These are phyloP conservation scores for Ramaria rubella DNA, from an alignment of 768 basidiomycete genomes.

Conservation along the genomic window DNA sequence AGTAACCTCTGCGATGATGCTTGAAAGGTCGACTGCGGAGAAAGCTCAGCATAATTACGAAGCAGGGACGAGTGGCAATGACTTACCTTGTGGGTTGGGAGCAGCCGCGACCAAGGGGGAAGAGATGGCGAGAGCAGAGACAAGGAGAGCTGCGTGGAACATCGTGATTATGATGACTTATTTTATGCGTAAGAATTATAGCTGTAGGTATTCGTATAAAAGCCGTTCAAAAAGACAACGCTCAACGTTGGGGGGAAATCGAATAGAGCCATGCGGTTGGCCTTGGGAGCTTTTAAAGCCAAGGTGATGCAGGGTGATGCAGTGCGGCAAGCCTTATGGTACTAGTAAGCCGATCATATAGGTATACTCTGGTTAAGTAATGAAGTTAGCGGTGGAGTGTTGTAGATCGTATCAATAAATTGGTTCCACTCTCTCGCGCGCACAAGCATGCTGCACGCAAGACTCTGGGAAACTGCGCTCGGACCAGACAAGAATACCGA, in stretches of 20 bases:
- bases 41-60: neutral
- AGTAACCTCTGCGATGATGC: neutral
- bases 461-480: neutral
- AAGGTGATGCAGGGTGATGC: neutral
- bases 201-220: too few relatives aligned
- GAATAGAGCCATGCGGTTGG: neutral
- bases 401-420: too few relatives aligned
- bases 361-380: too few relatives aligned
- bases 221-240: neutral
- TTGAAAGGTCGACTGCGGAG: neutral
- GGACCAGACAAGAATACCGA: too few relatives aligned
- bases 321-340: neutral
- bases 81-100: neutral
- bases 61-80: neutral
- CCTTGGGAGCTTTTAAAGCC: neutral
- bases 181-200: too few relatives aligned
- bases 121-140: neutral
- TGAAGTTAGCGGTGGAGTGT: too few relatives aligned
- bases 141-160: neutral
- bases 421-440: too few relatives aligned
- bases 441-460: neutral
- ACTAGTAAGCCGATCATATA: too few relatives aligned
- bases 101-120: neutral
- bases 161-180: neutral
- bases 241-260: neutral